These are phyloP conservation scores for Aspergillus ochraceoroseus DNA, from an alignment of 2,329 filamentous ascomycete genomes.

Conservation along the genomic window DNA sequence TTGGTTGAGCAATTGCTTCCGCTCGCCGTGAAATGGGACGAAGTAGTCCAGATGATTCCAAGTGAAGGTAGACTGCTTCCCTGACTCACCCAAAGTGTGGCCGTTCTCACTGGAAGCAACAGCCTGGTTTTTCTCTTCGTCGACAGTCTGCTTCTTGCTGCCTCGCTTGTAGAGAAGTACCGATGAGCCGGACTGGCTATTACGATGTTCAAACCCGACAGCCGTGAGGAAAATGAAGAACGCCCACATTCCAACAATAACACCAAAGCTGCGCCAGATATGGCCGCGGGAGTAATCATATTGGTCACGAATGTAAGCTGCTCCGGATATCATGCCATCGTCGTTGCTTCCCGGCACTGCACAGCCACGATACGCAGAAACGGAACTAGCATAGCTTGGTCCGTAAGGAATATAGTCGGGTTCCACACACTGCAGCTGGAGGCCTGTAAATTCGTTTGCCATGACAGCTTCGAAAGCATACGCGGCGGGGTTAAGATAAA, in stretches of 20 bases:
- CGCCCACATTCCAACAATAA: constrained; percentile 68
- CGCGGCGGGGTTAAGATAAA: constrained; percentile 59
- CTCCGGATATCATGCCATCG: constrained; percentile 44
- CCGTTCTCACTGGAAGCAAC: constrained; percentile 2
- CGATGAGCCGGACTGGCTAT: constrained; percentile 30
- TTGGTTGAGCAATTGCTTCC: constrained; percentile 49
- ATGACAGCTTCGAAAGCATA: constrained; percentile 65
- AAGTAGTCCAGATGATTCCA: constrained; percentile 78
- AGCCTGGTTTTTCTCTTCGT: constrained; percentile 4
- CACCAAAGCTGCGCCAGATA: constrained; percentile 69
- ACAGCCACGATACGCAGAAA: constrained; percentile 29
- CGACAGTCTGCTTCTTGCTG: constrained; percentile 20
- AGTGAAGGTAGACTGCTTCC: constrained; percentile 65
- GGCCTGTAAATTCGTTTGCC: constrained; percentile 61
- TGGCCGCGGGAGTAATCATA: constrained; percentile 53
- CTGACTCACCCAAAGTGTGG: constrained; percentile 46
- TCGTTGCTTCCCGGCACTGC: constrained; percentile 30
- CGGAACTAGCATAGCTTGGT: constrained; percentile 34
- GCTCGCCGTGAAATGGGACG: constrained; percentile 45
- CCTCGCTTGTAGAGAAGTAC: constrained; percentile 35
- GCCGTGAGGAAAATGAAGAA: constrained; percentile 71
- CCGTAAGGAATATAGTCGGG: constrained; percentile 48
- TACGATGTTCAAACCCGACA: constrained; percentile 62
- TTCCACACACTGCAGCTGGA: constrained; percentile 50
- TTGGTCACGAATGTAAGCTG: constrained; percentile 50